phyloP scores from a whole-genome alignment of 2,329 filamentous ascomycete species.

The Paracamarosporium sp. region DNA sequence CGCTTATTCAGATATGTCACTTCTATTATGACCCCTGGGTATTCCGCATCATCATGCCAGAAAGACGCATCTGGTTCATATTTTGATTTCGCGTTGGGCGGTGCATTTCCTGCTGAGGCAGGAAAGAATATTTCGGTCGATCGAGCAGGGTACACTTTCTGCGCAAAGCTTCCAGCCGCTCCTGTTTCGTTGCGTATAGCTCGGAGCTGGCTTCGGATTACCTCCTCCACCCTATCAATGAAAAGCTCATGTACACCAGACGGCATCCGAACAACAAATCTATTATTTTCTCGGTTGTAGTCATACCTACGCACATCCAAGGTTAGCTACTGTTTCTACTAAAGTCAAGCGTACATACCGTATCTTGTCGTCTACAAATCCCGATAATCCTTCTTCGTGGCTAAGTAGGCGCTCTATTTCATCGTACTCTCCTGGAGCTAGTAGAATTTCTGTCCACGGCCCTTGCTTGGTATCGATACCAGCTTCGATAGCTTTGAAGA shows the following conservation, averaged over 20 bases:
- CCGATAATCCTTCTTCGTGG: constrained; percentile 7
- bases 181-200: constrained; percentile 15
- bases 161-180: constrained; percentile 15
- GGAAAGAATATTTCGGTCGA: constrained; percentile 19
- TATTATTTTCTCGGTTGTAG: constrained; percentile 11
- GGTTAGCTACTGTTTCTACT: constrained; percentile 3
- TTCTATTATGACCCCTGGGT: constrained; percentile 19
- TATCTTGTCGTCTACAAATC: constrained; percentile 14
- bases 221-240: constrained; percentile 18
- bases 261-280: constrained; percentile 21
- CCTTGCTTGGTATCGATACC: constrained; percentile 13
- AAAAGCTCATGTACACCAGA: constrained; percentile 22
- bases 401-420: constrained; percentile 16
- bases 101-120: constrained; percentile 4
- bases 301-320: constrained; percentile 17
- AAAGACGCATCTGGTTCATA: constrained; percentile 21
- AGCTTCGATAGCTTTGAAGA: constrained; percentile 19
- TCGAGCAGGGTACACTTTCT: constrained; percentile 17
- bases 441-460: constrained; percentile 16
- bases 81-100: constrained; percentile 13
- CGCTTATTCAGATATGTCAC: constrained; percentile 21
- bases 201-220: constrained; percentile 21
- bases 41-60: constrained; percentile 19
- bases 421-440: constrained; percentile 12
- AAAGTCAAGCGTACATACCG: constrained; percentile 1